Conservation (phyloP, 192 early-diverging fungal genomes). For the Spinellus fusiger region DNA sequence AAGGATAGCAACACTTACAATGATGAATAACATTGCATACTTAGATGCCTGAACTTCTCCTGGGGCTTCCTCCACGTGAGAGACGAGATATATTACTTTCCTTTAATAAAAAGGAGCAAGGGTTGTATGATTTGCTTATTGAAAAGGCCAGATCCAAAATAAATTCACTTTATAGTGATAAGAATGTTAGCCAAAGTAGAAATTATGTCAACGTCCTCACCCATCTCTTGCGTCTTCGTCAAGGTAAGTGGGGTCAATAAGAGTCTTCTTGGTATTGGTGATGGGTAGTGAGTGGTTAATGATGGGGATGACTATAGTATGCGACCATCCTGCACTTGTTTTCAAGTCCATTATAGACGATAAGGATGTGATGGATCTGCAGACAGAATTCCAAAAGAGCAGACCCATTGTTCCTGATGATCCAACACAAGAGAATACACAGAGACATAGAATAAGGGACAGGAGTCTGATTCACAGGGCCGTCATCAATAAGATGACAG, state of each 20-base stretch:
- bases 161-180: too few relatives aligned
- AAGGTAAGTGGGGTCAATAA: slow-evolving; percentile 17
- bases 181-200: too few relatives aligned
- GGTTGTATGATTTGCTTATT: slow-evolving; percentile 56
- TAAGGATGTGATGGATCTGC: slow-evolving; percentile 17
- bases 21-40: too few relatives aligned
- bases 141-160: slow-evolving; percentile 26
- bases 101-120: slow-evolving; percentile 48
- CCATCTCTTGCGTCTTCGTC: slow-evolving; percentile 31
- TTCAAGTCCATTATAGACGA: slow-evolving; percentile 27
- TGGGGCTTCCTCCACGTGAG: slow-evolving; percentile 40
- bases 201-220: slow-evolving; percentile 36
- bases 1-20: too few relatives aligned
- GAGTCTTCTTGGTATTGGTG: background rate
- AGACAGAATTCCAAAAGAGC: slow-evolving; percentile 9
- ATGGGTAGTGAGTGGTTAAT: too few relatives aligned
- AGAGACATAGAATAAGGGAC: too few relatives aligned
- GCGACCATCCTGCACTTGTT: slow-evolving; percentile 33
- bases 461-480: too few relatives aligned
- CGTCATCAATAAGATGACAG: too few relatives aligned
- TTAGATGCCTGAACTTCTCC: too few relatives aligned
- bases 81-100: slow-evolving; percentile 36
- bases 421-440: too few relatives aligned
- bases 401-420: too few relatives aligned
- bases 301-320: too few relatives aligned